phyloP scores from a whole-genome alignment of 2,329 filamentous ascomycete species.

The Claviceps sp. region DNA sequence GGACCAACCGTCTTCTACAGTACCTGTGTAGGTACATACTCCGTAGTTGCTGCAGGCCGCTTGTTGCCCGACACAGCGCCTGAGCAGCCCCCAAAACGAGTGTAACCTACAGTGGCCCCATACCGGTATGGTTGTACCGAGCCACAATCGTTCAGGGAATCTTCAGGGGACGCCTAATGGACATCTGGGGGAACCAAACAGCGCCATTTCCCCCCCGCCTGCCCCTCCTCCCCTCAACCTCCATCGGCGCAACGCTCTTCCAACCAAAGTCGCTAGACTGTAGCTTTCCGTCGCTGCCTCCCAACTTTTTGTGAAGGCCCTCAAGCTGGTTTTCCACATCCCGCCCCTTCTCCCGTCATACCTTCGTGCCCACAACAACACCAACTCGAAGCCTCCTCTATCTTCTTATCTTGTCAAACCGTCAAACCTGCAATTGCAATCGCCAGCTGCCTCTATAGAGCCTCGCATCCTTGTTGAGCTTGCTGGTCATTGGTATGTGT shows the following conservation, averaged over 20 bases:
- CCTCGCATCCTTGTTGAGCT: conserved; percentile 4
- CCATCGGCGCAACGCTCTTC: not conserved
- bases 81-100: not conserved
- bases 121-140: too few relatives aligned
- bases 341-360: not conserved
- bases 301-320: conserved; percentile 3
- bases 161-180: too few relatives aligned
- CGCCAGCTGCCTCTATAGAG: not conserved
- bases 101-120: too few relatives aligned
- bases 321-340: conserved; percentile 3
- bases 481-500: conserved; percentile 8
- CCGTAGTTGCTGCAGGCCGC: not conserved
- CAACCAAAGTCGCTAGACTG: not conserved
- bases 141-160: too few relatives aligned
- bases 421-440: conserved; percentile 4
- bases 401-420: not conserved
- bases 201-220: too few relatives aligned
- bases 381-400: not conserved
- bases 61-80: not conserved
- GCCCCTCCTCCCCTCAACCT: not conserved
- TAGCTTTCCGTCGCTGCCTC: not conserved
- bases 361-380: conserved; percentile 1
- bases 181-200: too few relatives aligned
- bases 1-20: not conserved
- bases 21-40: too few relatives aligned